A percentile compares a stretch with the other conserved stretches of the same genome.
Conservation (phyloP, 768 basidiomycete species). For the Collybia nuda region DNA sequence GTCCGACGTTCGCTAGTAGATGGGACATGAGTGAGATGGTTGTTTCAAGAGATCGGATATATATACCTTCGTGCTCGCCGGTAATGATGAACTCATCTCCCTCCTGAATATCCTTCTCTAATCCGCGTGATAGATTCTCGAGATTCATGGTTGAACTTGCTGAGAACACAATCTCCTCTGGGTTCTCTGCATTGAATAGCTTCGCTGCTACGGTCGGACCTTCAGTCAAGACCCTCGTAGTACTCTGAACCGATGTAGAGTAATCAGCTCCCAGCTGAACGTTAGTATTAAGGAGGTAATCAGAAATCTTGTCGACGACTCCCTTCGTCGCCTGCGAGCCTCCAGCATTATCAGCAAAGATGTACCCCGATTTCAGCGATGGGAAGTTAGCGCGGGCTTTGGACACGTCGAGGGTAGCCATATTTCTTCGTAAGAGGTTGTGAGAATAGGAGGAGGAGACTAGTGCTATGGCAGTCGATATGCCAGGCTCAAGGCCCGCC, state of each 20-base stretch:
- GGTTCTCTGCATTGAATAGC: conserved; percentile 63
- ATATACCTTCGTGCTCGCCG: conserved; percentile 74
- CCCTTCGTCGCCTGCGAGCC: conserved; percentile 62
- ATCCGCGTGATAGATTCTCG: conserved; percentile 65
- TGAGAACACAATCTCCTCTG: conserved; percentile 66
- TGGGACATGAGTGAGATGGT: too few relatives aligned
- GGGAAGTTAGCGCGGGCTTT: conserved; percentile 64
- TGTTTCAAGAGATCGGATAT: background rate
- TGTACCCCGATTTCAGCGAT: conserved; percentile 53
- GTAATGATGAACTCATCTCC: conserved; percentile 81
- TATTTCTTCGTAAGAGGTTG: background rate
- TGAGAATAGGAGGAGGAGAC: background rate
- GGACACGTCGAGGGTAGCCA: conserved; percentile 41
- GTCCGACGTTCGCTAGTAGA: conserved; percentile 62
- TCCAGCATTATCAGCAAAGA: conserved; percentile 78
- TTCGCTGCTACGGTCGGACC: conserved; percentile 52
- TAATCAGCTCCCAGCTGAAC: conserved; percentile 76
- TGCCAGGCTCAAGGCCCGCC: too few relatives aligned
- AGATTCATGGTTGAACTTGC: conserved; percentile 66
- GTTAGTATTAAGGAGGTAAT: conserved; percentile 73
- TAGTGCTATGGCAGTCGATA: background rate
- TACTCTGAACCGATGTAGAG: conserved; percentile 52
- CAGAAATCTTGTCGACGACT: conserved; percentile 58
- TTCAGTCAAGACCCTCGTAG: conserved; percentile 43
- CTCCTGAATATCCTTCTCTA: conserved; percentile 51